Conservation (phyloP, 345 rosid species). For the Boechera stricta region DNA sequence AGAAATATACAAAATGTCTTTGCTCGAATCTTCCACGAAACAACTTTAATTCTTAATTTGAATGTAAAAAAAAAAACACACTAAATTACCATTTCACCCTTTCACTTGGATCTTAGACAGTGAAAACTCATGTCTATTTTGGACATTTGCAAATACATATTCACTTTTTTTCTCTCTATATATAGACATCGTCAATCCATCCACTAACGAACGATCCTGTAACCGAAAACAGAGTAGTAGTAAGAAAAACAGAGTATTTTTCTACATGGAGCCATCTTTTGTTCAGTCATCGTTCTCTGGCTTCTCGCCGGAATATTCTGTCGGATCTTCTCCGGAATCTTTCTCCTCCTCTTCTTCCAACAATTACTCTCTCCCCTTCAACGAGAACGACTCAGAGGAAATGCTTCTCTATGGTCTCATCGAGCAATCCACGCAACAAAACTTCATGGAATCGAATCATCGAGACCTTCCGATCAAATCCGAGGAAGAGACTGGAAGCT, state of each 20-base stretch:
- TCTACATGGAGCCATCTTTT: slow-evolving; percentile 53
- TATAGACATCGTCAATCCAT: slow-evolving; percentile 39
- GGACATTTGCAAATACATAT: slow-evolving; percentile 22
- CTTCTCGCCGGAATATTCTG: slow-evolving; percentile 71
- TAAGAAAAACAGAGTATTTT: slow-evolving; percentile 22
- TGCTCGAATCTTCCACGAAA: slow-evolving; percentile 43
- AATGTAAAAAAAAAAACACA: neutral
- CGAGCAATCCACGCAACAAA: slow-evolving; percentile 45
- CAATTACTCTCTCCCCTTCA: slow-evolving; percentile 67
- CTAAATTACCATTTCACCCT: slow-evolving; percentile 16
- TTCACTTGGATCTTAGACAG: neutral
- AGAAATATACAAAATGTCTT: slow-evolving; percentile 23
- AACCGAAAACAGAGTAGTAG: slow-evolving; percentile 44
- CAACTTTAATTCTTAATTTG: slow-evolving; percentile 4
- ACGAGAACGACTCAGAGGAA: slow-evolving; percentile 93
- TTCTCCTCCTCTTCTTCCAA: slow-evolving; percentile 41
- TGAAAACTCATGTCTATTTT: slow-evolving; percentile 30
- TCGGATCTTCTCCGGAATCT: slow-evolving; percentile 58
- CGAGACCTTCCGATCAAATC: slow-evolving; percentile 3
- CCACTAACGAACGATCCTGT: slow-evolving; percentile 12
- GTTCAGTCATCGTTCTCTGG: slow-evolving; percentile 54
- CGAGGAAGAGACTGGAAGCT: slow-evolving; percentile 22
- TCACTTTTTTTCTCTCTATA: slow-evolving; percentile 18
- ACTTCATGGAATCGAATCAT: neutral
- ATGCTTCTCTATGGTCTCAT: slow-evolving; percentile 80